Evolutionary conservation across 2,329 filamentous ascomycete genomes (phyloP), one percentile per base, ranked within the genome.

Genomic region (Clonostachys chloroleuca): DNA sequence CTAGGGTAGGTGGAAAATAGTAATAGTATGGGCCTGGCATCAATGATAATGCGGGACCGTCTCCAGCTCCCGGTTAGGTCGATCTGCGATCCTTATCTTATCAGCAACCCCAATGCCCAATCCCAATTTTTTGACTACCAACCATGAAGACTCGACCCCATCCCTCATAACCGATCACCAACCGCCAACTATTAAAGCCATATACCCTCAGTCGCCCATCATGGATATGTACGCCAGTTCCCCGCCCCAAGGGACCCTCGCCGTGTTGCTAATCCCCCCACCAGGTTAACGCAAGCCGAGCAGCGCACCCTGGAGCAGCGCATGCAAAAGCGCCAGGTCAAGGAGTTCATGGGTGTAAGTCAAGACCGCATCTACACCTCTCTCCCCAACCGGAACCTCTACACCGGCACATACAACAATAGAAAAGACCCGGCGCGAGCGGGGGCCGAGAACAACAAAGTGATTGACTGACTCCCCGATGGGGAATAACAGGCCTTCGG

Each of bases 261-360:
- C 5, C 12, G 12, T n/a, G 16, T n/a, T 37, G 12, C 18, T 35
- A n/a, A 12, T 20, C 14, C 34, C 43, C 30, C 9, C 44, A 17
- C 39, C 51, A 78, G 77, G 66, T 86, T 95, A 66, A 89, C 81
- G 58, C 66, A 78, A 60, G 69, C 83, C 60, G 92, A 97, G 78
- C 89, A 95, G 77, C 88, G 89, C 74, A 89, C 94, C 79, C 87
- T 99, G 65, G 87, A 95, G 72, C 74, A 83, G 73, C 90, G 94
- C 71, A 92, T 99, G 83, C 91, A 97, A 77, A 88, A 89, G 74
- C 95, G 94, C 74, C 94, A 99, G 74, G 89, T 99, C 80, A 96
- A 96, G 76, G 92, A 97, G 67, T 97, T 99, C 67, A 96, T 97
- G 86, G 88, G 83, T 61, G 94, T 97, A 80, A 59, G 89, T 78